A percentile compares a stretch with the other conserved stretches of the same genome.
Evolutionary conservation across 768 basidiomycete genomes (phyloP).

Genomic region (Trametes elegans): DNA sequence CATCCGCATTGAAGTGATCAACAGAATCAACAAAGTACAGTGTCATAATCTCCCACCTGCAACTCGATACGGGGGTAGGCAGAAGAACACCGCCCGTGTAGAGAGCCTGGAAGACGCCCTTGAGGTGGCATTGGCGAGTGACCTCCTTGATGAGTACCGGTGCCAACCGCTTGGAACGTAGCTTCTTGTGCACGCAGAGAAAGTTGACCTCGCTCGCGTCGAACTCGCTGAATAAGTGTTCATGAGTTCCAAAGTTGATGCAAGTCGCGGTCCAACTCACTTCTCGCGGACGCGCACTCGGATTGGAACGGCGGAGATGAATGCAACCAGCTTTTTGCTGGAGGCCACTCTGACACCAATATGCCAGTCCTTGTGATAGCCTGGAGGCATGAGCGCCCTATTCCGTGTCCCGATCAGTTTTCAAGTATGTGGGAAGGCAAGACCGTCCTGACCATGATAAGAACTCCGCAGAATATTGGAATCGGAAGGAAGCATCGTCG

Average conservation of each 20-base stretch:
- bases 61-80: constrained; percentile 89
- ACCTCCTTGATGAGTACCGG: constrained; percentile 98
- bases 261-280: constrained; percentile 43
- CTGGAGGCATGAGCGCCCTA: constrained; percentile 94
- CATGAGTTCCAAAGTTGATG: neutral
- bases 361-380: constrained; percentile 93
- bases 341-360: constrained; percentile 89
- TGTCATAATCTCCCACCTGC: constrained; percentile 49
- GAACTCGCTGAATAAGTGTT: constrained; percentile 49
- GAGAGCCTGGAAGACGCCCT: constrained; percentile 93
- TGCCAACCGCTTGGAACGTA: constrained; percentile 90
- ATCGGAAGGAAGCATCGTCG: constrained; percentile 92
- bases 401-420: neutral
- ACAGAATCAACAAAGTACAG: neutral
- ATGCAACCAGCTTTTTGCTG: constrained; percentile 92
- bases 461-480: constrained; percentile 95
- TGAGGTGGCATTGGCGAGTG: constrained; percentile 86
- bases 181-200: constrained; percentile 96
- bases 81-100: constrained; percentile 94
- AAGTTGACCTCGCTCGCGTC: constrained; percentile 91
- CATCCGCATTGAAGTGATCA: neutral
- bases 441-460: constrained; percentile 73
- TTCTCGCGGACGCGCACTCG: constrained; percentile 78
- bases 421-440: neutral
- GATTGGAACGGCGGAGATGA: constrained; percentile 92